Evolutionary conservation across 2,329 filamentous ascomycete species (phyloP).

Genomic region (Aspergillus aculeatus): DNA sequence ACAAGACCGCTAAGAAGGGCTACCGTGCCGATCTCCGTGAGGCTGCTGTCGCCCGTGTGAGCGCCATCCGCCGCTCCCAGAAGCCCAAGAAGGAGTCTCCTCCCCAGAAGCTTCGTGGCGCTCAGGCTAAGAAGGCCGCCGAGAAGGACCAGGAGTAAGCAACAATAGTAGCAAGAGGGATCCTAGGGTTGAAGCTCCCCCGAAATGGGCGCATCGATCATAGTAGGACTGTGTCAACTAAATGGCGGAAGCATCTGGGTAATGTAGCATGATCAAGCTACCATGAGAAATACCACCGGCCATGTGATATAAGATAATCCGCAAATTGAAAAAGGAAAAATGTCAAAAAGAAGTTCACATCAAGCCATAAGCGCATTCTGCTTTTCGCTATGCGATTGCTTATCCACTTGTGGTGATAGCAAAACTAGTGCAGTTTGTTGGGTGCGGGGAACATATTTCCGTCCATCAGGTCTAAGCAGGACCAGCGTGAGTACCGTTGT

Average conservation of each 20-base stretch:
- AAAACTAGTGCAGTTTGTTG: background rate
- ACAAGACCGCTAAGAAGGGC: conserved; percentile 74
- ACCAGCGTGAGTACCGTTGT: background rate
- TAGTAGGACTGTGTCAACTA: conserved; percentile 14
- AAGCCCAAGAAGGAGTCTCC: conserved; percentile 71
- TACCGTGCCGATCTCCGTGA: conserved; percentile 80
- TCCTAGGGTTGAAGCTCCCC: conserved; percentile 14
- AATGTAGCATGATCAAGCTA: background rate
- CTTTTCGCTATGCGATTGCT: background rate
- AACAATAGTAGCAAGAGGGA: conserved; percentile 4
- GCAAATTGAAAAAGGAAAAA: background rate
- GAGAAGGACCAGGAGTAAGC: conserved; percentile 39
- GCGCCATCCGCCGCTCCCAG: conserved; percentile 78
- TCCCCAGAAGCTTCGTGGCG: conserved; percentile 73
- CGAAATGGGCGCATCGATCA: conserved; percentile 15
- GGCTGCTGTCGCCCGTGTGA: conserved; percentile 80
- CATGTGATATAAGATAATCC: conserved; percentile 30
- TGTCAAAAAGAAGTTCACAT: background rate
- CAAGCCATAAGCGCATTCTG: background rate
- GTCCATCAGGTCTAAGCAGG: conserved; percentile 27
- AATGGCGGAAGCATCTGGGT: background rate
- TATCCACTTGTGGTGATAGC: background rate
- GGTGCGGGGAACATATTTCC: no score
- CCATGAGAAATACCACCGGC: conserved; percentile 8
- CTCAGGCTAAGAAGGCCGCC: conserved; percentile 71